Conservation (phyloP, 352 stramenopile genomes). For the Globisporangium rhizosaccharum region DNA sequence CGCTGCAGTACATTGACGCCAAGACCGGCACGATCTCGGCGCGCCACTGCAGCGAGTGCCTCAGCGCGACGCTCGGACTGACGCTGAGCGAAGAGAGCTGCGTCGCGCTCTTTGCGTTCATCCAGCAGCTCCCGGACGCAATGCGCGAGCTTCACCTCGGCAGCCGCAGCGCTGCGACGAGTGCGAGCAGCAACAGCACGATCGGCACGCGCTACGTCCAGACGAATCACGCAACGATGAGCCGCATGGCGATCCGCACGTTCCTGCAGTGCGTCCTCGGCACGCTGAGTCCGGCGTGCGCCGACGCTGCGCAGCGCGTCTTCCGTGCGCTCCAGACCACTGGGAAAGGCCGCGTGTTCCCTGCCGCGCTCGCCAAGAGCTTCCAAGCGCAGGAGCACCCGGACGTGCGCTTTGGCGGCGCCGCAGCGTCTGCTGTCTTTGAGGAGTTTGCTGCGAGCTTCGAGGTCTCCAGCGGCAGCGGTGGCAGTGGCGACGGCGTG, state of each 20-base stretch:
- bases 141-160: no score
- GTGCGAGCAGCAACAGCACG: slow-evolving; percentile 9
- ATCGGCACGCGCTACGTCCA: slow-evolving; percentile 36
- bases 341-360: slow-evolving; percentile 59
- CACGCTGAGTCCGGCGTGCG: slow-evolving; percentile 26
- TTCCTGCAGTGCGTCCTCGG: slow-evolving; percentile 38
- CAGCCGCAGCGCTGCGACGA: slow-evolving; percentile 1
- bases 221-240: slow-evolving; percentile 16
- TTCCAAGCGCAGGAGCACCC: slow-evolving; percentile 57
- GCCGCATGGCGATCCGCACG: slow-evolving; percentile 31
- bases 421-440: slow-evolving; percentile 34
- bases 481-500: slow-evolving; percentile 28
- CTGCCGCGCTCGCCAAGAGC: slow-evolving; percentile 46
- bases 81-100: slow-evolving; percentile 37
- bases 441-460: slow-evolving; percentile 69
- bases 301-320: slow-evolving; percentile 29
- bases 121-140: slow-evolving; percentile 24
- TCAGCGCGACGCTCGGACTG: slow-evolving; percentile 33
- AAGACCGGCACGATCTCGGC: slow-evolving; percentile 46
- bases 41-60: slow-evolving; percentile 29
- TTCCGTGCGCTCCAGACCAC: slow-evolving; percentile 38
- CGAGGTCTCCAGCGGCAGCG: slow-evolving; percentile 36
- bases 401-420: slow-evolving; percentile 47
- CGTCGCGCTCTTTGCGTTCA: slow-evolving; percentile 41
- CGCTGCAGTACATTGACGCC: slow-evolving; percentile 45